Conservation (phyloP, 2,329 filamentous ascomycete species). For the Penicillium sp. region DNA sequence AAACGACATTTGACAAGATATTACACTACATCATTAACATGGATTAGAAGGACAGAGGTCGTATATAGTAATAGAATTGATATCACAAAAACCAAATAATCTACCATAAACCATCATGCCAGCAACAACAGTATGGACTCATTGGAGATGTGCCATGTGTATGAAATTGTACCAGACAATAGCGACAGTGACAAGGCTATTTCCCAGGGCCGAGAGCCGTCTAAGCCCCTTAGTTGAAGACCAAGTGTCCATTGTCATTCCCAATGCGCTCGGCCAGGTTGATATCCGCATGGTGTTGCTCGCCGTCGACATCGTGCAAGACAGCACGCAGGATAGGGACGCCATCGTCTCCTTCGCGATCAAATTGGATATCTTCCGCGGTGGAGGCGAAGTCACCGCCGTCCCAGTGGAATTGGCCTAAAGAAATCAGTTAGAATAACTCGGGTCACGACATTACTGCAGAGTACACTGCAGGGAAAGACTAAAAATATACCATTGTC, state of each 20-base stretch:
- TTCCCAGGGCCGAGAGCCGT: background rate
- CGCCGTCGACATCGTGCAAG: conserved; percentile 46
- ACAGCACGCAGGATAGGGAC: conserved; percentile 55
- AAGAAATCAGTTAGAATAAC: background rate
- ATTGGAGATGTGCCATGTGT: background rate
- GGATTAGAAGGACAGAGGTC: background rate
- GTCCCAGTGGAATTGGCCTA: conserved; percentile 49
- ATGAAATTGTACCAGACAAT: background rate
- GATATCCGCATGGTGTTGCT: conserved; percentile 46
- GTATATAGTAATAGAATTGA: background rate
- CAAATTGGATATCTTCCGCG: conserved; percentile 49
- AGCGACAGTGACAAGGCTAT: background rate
- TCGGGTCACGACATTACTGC: background rate
- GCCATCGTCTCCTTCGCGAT: conserved; percentile 50
- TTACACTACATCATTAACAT: no score
- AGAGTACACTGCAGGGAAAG: no score
- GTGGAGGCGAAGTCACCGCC: conserved; percentile 47
- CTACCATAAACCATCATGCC: background rate
- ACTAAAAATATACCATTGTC: conserved; percentile 41
- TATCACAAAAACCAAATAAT: background rate
- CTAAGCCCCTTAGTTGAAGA: conserved; percentile 19
- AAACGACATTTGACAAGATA: background rate
- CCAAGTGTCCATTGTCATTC: conserved; percentile 53
- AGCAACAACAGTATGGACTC: no score
- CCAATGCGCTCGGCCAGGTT: conserved; percentile 57